Conservation (phyloP, 495 filamentous ascomycete genomes). For the Daldinia decipiens region DNA sequence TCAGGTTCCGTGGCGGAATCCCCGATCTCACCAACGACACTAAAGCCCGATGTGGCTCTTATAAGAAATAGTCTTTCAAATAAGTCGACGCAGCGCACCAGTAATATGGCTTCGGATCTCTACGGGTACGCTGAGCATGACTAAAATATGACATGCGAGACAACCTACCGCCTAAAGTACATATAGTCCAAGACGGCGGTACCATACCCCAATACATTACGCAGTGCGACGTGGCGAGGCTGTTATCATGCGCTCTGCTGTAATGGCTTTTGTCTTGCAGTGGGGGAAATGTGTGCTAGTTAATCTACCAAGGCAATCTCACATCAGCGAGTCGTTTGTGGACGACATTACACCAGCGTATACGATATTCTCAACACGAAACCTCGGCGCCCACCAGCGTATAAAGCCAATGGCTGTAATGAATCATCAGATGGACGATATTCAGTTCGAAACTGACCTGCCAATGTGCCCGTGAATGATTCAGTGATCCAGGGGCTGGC, state of each 20-base stretch:
- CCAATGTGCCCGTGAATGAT: neutral
- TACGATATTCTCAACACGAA: constrained; percentile 22
- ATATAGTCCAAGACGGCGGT: constrained; percentile 19
- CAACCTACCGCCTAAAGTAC: constrained; percentile 15
- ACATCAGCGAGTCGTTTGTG: constrained; percentile 36
- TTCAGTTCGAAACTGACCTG: constrained; percentile 16
- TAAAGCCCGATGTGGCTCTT: neutral
- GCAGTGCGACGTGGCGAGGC: constrained; percentile 29
- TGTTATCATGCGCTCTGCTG: constrained; percentile 22
- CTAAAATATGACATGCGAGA: constrained; percentile 41
- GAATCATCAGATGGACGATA: constrained; percentile 5
- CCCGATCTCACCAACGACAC: constrained; percentile 10
- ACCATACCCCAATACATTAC: constrained; percentile 16
- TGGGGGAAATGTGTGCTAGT: constrained; percentile 22
- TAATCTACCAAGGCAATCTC: constrained; percentile 30
- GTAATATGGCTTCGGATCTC: constrained; percentile 11
- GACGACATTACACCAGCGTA: constrained; percentile 16
- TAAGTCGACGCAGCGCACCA: constrained; percentile 4
- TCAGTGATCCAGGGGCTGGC: neutral
- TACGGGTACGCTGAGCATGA: constrained; percentile 1
- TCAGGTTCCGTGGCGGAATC: constrained; percentile 3
- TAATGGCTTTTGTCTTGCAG: constrained; percentile 18
- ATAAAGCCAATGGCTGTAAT: neutral
- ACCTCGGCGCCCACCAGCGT: constrained; percentile 4
- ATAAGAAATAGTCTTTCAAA: constrained; percentile 1